Evolutionary conservation across 139 green algal species (phyloP).

Genomic region (Microglena sp.): DNA sequence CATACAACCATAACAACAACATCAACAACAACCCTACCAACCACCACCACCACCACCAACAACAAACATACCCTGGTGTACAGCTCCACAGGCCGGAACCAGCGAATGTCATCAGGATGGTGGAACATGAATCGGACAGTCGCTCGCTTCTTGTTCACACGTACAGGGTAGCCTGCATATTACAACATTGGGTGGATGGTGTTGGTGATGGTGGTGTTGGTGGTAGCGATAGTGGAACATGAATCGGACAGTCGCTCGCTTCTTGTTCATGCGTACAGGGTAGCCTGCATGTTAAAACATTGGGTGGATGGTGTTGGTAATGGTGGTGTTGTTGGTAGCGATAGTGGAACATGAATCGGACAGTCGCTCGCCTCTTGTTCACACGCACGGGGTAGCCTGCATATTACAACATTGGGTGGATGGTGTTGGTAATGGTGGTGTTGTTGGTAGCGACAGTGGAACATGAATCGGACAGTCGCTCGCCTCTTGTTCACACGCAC

Average conservation of each 20-base stretch:
- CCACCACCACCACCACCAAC: too few species aligned
- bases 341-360: conserved; percentile 95
- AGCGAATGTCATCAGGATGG: conserved; percentile 71
- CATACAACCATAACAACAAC: neutral
- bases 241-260: conserved; percentile 76
- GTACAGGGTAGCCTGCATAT: conserved; percentile 73
- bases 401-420: too few species aligned
- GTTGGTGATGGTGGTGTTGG: too few species aligned
- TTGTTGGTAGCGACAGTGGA: too few species aligned
- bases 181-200: too few species aligned
- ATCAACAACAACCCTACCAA: neutral
- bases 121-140: conserved; percentile 94
- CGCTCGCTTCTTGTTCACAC: conserved; percentile 83
- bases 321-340: too few species aligned
- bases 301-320: too few species aligned
- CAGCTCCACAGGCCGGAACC: conserved; percentile 88
- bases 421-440: too few species aligned
- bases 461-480: conserved; percentile 90
- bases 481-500: conserved; percentile 84
- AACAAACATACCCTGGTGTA: conserved; percentile 14
- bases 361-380: conserved; percentile 82
- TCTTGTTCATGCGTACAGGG: conserved; percentile 85
- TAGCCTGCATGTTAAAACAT: too few species aligned
- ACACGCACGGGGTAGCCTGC: conserved; percentile 73
- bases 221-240: too few species aligned